Conservation (phyloP, 2,329 filamentous ascomycete genomes). For the Curvularia hawaiiensis region DNA sequence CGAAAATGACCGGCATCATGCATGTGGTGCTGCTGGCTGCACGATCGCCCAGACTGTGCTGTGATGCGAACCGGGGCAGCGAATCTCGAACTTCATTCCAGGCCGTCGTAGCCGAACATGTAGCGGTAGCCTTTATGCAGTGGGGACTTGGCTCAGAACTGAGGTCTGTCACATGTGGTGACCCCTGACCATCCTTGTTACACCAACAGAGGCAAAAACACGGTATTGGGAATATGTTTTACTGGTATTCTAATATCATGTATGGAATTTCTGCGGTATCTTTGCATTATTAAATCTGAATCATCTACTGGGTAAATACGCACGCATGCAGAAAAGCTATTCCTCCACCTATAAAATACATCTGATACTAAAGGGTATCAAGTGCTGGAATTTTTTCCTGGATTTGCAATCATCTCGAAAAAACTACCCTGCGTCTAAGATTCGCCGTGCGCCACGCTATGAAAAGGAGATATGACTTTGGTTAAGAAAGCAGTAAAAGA, state of each 20-base stretch:
- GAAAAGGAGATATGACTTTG: not conserved
- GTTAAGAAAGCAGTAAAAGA: not conserved
- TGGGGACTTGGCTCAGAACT: not conserved
- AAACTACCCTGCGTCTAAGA: not conserved
- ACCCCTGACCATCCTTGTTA: not conserved
- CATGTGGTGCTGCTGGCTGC: not conserved
- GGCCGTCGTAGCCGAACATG: not conserved
- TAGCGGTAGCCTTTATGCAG: not conserved
- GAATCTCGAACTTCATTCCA: not conserved
- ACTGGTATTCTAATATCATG: not conserved
- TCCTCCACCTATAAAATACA: not conserved
- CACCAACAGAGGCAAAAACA: not conserved
- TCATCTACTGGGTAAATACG: not conserved
- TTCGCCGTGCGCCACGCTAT: slow-evolving; percentile 19
- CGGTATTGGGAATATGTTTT: not conserved
- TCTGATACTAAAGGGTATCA: not conserved
- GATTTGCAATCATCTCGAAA: not conserved
- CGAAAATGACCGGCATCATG: not conserved
- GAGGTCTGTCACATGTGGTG: not conserved
- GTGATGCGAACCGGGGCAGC: not conserved
- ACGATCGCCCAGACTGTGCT: not conserved
- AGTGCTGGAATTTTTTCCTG: not conserved
- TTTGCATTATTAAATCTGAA: not conserved
- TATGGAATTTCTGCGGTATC: not conserved
- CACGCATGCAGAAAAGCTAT: not conserved